phyloP scores from a whole-genome alignment of 169 alveolate genomes.

The Hammondia hammondi region DNA sequence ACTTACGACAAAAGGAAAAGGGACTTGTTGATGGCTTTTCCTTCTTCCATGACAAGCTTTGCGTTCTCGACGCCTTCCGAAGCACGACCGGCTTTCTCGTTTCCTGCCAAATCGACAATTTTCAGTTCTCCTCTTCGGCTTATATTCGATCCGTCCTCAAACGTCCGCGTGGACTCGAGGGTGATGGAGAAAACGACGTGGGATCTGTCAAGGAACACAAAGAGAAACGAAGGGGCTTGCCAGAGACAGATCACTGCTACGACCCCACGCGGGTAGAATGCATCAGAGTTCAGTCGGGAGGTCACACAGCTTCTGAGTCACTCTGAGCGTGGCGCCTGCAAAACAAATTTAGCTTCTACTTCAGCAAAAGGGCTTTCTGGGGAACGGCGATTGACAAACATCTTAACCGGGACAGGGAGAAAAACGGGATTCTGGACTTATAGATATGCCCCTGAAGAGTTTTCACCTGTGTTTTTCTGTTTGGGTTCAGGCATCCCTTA shows the following conservation, averaged over 20 bases:
- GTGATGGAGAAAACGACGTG: slow-evolving; percentile 84
- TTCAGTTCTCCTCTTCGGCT: slow-evolving; percentile 80
- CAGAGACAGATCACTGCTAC: not conserved
- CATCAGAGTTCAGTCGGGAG: too few species aligned
- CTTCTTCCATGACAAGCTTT: slow-evolving; percentile 79
- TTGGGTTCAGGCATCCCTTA: too few species aligned
- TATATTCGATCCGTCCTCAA: slow-evolving; percentile 77
- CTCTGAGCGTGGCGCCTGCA: too few species aligned
- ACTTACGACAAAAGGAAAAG: slow-evolving; percentile 71
- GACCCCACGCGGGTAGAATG: too few species aligned
- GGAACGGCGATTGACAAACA: too few species aligned
- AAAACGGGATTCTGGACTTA: too few species aligned
- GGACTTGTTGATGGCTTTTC: slow-evolving; percentile 81
- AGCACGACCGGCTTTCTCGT: slow-evolving; percentile 82
- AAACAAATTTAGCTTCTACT: too few species aligned
- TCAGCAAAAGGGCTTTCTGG: too few species aligned
- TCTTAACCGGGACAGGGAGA: too few species aligned
- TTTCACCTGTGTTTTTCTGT: too few species aligned
- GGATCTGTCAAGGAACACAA: slow-evolving; percentile 72
- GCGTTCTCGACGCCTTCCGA: slow-evolving; percentile 82
- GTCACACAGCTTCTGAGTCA: too few species aligned
- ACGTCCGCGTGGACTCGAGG: slow-evolving; percentile 77
- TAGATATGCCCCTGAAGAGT: too few species aligned
- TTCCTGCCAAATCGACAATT: slow-evolving; percentile 82
- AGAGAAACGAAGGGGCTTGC: not conserved